phyloP scores from a whole-genome alignment of 148 eudicot genomes.

The Heliosperma pusillum region DNA sequence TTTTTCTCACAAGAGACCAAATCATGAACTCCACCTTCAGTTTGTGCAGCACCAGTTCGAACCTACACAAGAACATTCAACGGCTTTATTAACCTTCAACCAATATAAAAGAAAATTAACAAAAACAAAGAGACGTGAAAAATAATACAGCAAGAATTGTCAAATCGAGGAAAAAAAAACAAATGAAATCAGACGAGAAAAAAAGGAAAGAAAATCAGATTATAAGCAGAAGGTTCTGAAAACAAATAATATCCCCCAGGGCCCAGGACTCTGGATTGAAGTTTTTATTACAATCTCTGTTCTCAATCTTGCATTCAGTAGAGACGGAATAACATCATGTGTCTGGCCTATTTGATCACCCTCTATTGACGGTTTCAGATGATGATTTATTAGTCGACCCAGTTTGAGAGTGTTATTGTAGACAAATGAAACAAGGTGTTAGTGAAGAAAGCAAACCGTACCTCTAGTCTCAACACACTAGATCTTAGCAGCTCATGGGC shows the following conservation, averaged over 20 bases:
- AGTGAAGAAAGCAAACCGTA: slow-evolving; percentile 11
- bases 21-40: slow-evolving; percentile 93
- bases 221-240: background rate
- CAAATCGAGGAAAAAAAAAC: background rate
- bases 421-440: background rate
- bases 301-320: background rate
- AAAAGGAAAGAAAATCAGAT: background rate
- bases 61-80: slow-evolving; percentile 38
- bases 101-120: background rate
- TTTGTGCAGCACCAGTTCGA: slow-evolving; percentile 91
- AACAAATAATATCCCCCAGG: background rate
- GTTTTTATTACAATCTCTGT: no score
- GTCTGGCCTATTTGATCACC: background rate
- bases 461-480: slow-evolving; percentile 78
- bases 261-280: background rate
- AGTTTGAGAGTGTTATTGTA: background rate
- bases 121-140: no score
- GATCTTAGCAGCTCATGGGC: slow-evolving; percentile 71
- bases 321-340: no score
- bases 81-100: slow-evolving; percentile 2
- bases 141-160: background rate
- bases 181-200: background rate
- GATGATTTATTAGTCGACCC: background rate
- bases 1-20: slow-evolving; percentile 80
- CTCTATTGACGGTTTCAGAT: background rate